Base-by-base conservation (phyloP, 2,329 filamentous ascomycete species). In the Zymoseptoria brevis region DNA sequence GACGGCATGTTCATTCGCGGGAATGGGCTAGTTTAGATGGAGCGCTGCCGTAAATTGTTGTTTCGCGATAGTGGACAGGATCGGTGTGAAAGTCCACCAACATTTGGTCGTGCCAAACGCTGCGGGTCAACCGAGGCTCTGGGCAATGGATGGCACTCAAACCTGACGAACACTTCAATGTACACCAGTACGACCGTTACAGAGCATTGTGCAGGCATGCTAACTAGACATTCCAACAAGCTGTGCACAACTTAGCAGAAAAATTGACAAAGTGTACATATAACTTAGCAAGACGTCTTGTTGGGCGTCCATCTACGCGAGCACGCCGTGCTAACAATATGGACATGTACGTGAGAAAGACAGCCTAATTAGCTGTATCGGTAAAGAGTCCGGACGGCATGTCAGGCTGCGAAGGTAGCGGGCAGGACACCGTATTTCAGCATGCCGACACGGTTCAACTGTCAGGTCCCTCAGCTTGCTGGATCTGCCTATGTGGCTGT, bases 1-100 rank as follows among this genome's bases (percentile, higher is more conserved):
- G 53, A 49, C 54, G n/a, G 35, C 50, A 26, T 52, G 48, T 26
- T 22, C 57, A 61, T 56, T 41, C 35, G 35, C 35, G 9, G 9
- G 9, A 16, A 4, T 16, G 35, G 35, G 35, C 35, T 41, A 41
- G 16, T 1, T 41, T 41, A 16, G 35, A 41, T 45, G 13, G 3
- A 45, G 35, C 13, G 16, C 16, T 16, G 35, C 16, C 11, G 35
- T 6, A 16, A 45, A 16, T 13, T 45, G 35, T 45, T 45, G 13
- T 16, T 45, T 45, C 35, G 13, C 2, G 35, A 45, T 45, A 16
- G 16, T 45, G 35, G 35, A 6, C 13, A 11, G 13, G 35, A 7
- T 16, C 5, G 4, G 35, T 45, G 35, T 45, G 35, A 45, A 29
- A n/a, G 35, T 45, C 35, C 13, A n/a, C 35, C 35, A 45, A n/a